Conservation (phyloP, 2,329 filamentous ascomycete genomes). For the Penicillium paneum region DNA sequence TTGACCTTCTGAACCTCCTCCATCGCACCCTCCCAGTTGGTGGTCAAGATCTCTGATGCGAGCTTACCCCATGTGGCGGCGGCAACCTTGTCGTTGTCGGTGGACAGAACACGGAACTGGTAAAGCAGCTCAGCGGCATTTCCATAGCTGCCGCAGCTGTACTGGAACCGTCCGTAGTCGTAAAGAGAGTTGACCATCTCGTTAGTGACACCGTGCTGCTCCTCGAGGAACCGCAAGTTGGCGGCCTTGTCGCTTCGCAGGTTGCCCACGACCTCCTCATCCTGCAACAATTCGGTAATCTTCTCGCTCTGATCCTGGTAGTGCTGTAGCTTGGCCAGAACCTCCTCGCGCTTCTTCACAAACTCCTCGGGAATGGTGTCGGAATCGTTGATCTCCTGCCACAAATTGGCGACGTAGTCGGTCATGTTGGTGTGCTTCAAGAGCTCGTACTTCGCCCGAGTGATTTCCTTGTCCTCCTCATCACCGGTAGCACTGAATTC, state of each 20-base stretch:
- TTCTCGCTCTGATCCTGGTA: slow-evolving; percentile 84
- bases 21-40: slow-evolving; percentile 91
- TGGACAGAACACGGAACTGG: slow-evolving; percentile 96
- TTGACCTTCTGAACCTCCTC: slow-evolving; percentile 88
- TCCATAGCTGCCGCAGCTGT: slow-evolving; percentile 91
- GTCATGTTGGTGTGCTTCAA: slow-evolving; percentile 98
- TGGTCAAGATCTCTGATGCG: slow-evolving; percentile 89
- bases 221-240: slow-evolving; percentile 97
- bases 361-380: slow-evolving; percentile 79
- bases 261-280: slow-evolving; percentile 86
- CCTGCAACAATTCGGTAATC: slow-evolving; percentile 79
- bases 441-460: slow-evolving; percentile 85
- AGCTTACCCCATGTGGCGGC: slow-evolving; percentile 98
- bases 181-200: slow-evolving; percentile 96
- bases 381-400: slow-evolving; percentile 82
- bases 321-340: slow-evolving; percentile 75
- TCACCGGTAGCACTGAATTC: slow-evolving; percentile 85
- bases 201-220: slow-evolving; percentile 87
- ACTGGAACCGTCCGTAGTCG: slow-evolving; percentile 95
- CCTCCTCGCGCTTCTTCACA: slow-evolving; percentile 81
- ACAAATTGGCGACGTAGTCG: slow-evolving; percentile 89
- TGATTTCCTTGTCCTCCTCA: slow-evolving; percentile 73
- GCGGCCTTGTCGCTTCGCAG: slow-evolving; percentile 95
- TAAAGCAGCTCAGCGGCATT: slow-evolving; percentile 90
- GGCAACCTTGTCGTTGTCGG: slow-evolving; percentile 95